Evolutionary conservation across 352 stramenopile genomes (phyloP), one percentile per base, ranked within the genome.

Genomic region (Phytopythium kandeliae): DNA sequence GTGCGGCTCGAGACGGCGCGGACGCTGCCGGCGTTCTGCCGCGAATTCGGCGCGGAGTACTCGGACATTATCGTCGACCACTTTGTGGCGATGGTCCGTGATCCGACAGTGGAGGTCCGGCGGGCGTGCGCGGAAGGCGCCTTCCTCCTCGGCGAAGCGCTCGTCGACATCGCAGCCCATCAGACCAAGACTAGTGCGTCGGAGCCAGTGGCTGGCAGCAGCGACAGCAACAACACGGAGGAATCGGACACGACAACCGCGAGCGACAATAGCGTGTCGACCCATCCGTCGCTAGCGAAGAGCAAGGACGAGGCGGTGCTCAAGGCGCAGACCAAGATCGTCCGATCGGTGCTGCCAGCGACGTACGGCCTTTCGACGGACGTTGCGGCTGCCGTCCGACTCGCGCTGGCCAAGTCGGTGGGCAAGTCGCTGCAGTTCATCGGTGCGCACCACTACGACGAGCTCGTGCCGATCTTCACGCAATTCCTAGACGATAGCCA

Each of bases 51-150:
- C 28, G 49, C 45, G 2, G 82, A 93, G 38, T 93, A 93, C 61
- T 78, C 71, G 19, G 82, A 95, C 42, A 69, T 95, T 16, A 82
- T 95, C 53, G 80, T 95, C 31, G 82, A 95, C 51, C 83, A 95
- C 65, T 95, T 92, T 55, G 76, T 95, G 17, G 85, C 65, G 11
- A 89, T 95, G 66, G 69, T 86, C 31, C 64, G 76, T 22, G 84
- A 95, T 57, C 75, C 75, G 26, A 95, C 83, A n/a, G 82, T 95
- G 10, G 84, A 95, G 64, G 85, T 95, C 51, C 78, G 84, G 33
- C 74, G 71, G 35, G 82, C 79, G 0, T 91, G 79, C 53, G 81
- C 78, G 12, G 81, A 91, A 51, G 64, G 63, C 16, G 64, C 74
- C 16, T 92, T 84, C 51, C 47, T 80, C 35, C 62, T 95, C 31